These are phyloP conservation scores for Teunomyces aglyptinius DNA, from an alignment of 805 yeast genomes.

Conservation along the genomic window DNA sequence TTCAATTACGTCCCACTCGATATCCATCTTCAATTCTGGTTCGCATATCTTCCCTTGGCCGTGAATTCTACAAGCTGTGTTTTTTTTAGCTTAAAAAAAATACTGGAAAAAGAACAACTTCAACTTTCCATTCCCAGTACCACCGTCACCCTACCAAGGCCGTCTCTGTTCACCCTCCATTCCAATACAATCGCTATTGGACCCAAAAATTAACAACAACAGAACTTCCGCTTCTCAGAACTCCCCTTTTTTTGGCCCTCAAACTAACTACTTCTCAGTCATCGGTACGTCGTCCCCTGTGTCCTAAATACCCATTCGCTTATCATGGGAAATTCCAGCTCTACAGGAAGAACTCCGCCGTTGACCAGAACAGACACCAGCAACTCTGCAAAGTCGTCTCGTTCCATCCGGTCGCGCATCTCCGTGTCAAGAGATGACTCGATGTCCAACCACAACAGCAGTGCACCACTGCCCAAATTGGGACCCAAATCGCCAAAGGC, in stretches of 20 bases:
- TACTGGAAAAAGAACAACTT: no score
- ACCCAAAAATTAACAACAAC: no score
- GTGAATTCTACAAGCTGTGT: no score
- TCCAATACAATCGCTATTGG: no score
- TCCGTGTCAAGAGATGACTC: slow-evolving; percentile 22
- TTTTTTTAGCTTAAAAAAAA: no score
- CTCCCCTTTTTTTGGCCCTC: background rate
- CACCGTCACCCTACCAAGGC: no score
- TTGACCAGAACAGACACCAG: slow-evolving; percentile 56
- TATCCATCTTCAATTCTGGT: no score
- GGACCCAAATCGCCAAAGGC: slow-evolving; percentile 28
- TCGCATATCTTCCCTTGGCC: no score
- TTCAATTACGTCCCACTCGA: background rate
- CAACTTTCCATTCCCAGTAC: no score
- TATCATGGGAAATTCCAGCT: slow-evolving; percentile 49
- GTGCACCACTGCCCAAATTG: slow-evolving; percentile 17
- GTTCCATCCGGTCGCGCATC: slow-evolving; percentile 44
- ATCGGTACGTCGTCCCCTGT: no score
- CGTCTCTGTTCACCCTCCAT: no score
- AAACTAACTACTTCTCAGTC: background rate
- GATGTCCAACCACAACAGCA: slow-evolving; percentile 10
- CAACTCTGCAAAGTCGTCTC: slow-evolving; percentile 46
- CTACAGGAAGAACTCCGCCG: slow-evolving; percentile 47
- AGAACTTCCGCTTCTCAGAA: no score
- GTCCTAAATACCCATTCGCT: background rate